Evolutionary conservation across 305 asterid genomes (phyloP), one percentile per base, ranked within the genome.

Genomic region (Ruellia speciosa): DNA sequence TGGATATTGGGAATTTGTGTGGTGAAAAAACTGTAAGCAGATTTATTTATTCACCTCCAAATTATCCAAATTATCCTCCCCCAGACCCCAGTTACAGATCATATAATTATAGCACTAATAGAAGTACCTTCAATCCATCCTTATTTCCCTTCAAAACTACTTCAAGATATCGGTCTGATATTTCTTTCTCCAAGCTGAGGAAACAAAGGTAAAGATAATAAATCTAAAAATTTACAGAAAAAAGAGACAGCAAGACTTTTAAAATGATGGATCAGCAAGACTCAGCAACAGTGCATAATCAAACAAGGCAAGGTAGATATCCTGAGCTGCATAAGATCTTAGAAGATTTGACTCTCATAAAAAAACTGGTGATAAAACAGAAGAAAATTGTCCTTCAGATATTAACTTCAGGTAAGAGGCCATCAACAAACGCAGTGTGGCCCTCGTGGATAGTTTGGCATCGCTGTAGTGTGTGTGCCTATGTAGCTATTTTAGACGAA

Each of bases 151-250:
- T 92, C 71, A 92, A 59, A 76, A 92, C 96, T 65, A 87, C 83
- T 9, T 92, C 96, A 61, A 92, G 95, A 67, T 92, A 92, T 56
- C 96, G 94, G 68, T 92, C 96, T 60, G 80, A 75, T 74, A 92
- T 82, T 81, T 92, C 98, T 74, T 87, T 92, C 94, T 92, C 98
- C 80, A 88, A 72, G 63, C 96, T 92, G 84, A 20, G 61, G 53
- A 66, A 55, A 62, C 68, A 18, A 57, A 49, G 56, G 55, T 33
- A 53, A 60, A 45, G 58, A 54, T 64, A 68, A 52, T 60, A 60
- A 62, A 60, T 58, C 56, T 37, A 51, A 50, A 17, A 20, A 18
- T 18, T 41, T 64, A n/a, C 45, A 18, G 9, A 70, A 18, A 43
- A 64, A 33, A 63, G 68, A 58, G 40, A 45, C 34, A 69, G 58